Percentiles rank a stretch among this genome's conserved stretches.
Evolutionary conservation across 805 yeast species (phyloP).

Genomic region (Kluyveromyces nonfermentans): DNA sequence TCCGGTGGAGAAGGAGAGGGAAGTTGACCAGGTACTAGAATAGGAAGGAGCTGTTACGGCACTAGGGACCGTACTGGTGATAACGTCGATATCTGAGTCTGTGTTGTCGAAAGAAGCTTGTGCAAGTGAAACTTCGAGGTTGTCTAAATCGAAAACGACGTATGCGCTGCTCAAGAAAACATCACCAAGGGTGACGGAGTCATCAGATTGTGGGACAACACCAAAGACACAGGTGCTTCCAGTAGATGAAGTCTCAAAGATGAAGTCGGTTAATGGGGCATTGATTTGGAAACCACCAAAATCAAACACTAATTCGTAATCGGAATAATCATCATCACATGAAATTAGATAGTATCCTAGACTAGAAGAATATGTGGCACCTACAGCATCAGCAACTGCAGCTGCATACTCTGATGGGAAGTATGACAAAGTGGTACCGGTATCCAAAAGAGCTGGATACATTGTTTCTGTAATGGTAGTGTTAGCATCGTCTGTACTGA

Average conservation of each 20-base stretch:
- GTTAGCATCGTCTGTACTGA: slow-evolving; percentile 21
- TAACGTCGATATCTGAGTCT: slow-evolving; percentile 17
- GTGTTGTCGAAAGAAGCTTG: slow-evolving; percentile 29
- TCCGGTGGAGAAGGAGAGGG: slow-evolving; percentile 17
- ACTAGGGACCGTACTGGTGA: slow-evolving; percentile 33
- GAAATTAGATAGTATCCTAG: slow-evolving; percentile 38
- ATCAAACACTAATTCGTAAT: slow-evolving; percentile 35
- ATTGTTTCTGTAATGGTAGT: slow-evolving; percentile 19
- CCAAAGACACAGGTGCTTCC: slow-evolving; percentile 37
- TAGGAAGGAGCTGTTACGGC: slow-evolving; percentile 41
- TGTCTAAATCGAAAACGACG: slow-evolving; percentile 55
- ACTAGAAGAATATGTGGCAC: slow-evolving; percentile 34
- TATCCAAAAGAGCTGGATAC: slow-evolving; percentile 39
- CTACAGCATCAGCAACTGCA: slow-evolving; percentile 24
- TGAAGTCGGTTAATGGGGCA: slow-evolving; percentile 36
- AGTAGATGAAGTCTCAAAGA: slow-evolving; percentile 14
- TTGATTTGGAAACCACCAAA: slow-evolving; percentile 52
- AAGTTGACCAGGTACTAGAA: slow-evolving; percentile 34
- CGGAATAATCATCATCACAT: slow-evolving; percentile 32
- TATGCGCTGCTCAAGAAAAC: slow-evolving; percentile 49
- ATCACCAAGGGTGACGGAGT: slow-evolving; percentile 42
- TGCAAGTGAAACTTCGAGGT: slow-evolving; percentile 47
- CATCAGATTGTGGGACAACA: slow-evolving; percentile 23
- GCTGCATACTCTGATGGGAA: slow-evolving; percentile 33
- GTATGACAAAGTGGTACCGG: slow-evolving; percentile 45